Percentiles rank a stretch among this genome's conserved stretches.
Conservation (phyloP, 768 basidiomycete genomes). For the Gloeopeniophorella convolvens region DNA sequence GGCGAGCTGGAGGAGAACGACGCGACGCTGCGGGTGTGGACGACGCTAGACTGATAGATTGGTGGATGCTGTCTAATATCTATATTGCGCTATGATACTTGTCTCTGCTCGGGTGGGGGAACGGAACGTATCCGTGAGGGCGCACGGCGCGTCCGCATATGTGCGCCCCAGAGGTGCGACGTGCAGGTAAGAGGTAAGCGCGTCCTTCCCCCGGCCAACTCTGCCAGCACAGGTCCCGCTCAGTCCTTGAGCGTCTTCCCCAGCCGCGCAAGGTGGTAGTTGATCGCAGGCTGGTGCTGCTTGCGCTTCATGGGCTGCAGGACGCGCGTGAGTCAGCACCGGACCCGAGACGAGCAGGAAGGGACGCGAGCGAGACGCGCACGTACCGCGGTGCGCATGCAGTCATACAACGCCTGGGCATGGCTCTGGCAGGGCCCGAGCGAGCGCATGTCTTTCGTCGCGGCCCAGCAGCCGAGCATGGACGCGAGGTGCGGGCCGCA, state of each 20-base stretch:
- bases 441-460: slow-evolving; percentile 54
- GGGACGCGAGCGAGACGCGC: no score
- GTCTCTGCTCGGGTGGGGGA: no score
- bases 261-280: slow-evolving; percentile 82
- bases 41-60: slow-evolving; percentile 11
- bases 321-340: slow-evolving; percentile 1
- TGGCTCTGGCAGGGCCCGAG: slow-evolving; percentile 47
- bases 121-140: no score
- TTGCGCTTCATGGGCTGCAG: slow-evolving; percentile 62
- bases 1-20: slow-evolving; percentile 18
- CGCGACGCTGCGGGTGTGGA: slow-evolving; percentile 20
- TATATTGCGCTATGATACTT: no score
- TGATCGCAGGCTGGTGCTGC: slow-evolving; percentile 70
- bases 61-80: background rate
- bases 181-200: no score
- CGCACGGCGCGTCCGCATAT: no score
- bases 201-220: background rate
- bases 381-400: slow-evolving; percentile 82
- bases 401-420: slow-evolving; percentile 60
- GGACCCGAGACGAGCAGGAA: background rate
- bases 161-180: no score
- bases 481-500: slow-evolving; percentile 64
- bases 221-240: background rate
- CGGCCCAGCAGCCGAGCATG: slow-evolving; percentile 88
- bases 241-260: slow-evolving; percentile 56